Percentiles rank a stretch among this genome's conserved stretches.
These are phyloP conservation scores for Tuber indicum DNA, from an alignment of 495 filamentous ascomycete species.

Conservation along the genomic window DNA sequence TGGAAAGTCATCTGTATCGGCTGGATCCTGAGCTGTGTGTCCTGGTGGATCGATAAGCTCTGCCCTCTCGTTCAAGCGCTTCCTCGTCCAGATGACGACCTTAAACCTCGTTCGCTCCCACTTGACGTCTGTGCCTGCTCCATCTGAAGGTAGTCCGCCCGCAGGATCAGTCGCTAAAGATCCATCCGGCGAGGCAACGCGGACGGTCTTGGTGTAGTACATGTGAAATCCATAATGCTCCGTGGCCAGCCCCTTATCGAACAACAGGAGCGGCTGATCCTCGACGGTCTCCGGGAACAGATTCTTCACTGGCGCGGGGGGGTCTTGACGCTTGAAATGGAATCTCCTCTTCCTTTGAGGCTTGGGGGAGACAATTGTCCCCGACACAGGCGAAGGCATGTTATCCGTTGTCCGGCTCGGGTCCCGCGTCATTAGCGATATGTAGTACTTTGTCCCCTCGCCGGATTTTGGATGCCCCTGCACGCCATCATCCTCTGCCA, in stretches of 20 bases:
- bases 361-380: constrained; percentile 41
- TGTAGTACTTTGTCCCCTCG: constrained; percentile 64
- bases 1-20: constrained; percentile 59
- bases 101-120: constrained; percentile 79
- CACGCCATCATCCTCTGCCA: constrained; percentile 51
- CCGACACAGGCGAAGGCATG: neutral
- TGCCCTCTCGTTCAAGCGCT: constrained; percentile 11
- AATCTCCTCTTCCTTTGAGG: constrained; percentile 29
- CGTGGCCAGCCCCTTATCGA: constrained; percentile 66
- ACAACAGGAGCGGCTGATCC: constrained; percentile 77
- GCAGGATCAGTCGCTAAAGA: constrained; percentile 52
- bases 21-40: constrained; percentile 19
- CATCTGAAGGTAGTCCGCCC: constrained; percentile 56
- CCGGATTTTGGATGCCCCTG: constrained; percentile 55
- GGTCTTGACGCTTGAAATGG: constrained; percentile 43
- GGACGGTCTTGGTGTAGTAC: constrained; percentile 79
- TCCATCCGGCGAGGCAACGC: constrained; percentile 37
- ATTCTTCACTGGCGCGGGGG: constrained; percentile 57
- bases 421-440: constrained; percentile 45
- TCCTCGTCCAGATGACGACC: constrained; percentile 80
- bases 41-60: constrained; percentile 11
- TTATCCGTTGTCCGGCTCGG: constrained; percentile 19
- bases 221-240: constrained; percentile 95
- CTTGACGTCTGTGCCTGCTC: constrained; percentile 67
- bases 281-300: constrained; percentile 60